Conservation (phyloP, 306 rosid genomes). For the Ochetophila trinervis region DNA sequence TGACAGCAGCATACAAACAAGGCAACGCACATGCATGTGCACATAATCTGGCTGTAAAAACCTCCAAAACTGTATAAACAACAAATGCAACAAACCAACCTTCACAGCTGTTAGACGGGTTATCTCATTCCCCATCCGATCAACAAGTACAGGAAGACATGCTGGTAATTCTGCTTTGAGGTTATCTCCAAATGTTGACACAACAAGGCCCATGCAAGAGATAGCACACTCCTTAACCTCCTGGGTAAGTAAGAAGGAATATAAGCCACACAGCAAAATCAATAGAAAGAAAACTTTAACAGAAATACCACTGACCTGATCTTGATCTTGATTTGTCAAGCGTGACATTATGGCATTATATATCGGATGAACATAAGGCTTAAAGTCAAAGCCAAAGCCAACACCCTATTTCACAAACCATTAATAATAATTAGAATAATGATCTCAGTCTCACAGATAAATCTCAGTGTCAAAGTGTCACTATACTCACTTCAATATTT, state of each 20-base stretch:
- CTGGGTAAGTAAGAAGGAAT: constrained; percentile 39
- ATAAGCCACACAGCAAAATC: constrained; percentile 26
- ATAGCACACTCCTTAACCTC: constrained; percentile 99
- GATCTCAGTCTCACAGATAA: constrained; percentile 6
- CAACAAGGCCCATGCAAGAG: constrained; percentile 95
- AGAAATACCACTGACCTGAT: constrained; percentile 71
- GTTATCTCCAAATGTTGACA: constrained; percentile 95
- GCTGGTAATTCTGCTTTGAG: constrained; percentile 69
- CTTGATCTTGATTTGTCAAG: constrained; percentile 98
- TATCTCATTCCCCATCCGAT: constrained; percentile 99
- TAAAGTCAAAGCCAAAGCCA: constrained; percentile 84
- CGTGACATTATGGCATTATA: constrained; percentile 94
- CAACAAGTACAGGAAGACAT: constrained; percentile 98
- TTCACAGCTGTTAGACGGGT: constrained; percentile 98
- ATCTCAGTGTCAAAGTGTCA: constrained; percentile 19
- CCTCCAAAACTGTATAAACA: neutral
- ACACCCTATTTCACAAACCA: constrained; percentile 46
- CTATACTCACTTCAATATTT: constrained; percentile 59
- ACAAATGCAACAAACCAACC: constrained; percentile 45
- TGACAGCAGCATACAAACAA: constrained; percentile 7
- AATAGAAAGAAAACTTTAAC: neutral
- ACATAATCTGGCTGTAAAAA: neutral
- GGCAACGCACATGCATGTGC: neutral
- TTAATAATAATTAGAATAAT: constrained; percentile 26
- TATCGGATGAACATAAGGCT: constrained; percentile 81